Evolutionary conservation across 106 monocot genomes (phyloP).

Genomic region (Vanilla planifolia): DNA sequence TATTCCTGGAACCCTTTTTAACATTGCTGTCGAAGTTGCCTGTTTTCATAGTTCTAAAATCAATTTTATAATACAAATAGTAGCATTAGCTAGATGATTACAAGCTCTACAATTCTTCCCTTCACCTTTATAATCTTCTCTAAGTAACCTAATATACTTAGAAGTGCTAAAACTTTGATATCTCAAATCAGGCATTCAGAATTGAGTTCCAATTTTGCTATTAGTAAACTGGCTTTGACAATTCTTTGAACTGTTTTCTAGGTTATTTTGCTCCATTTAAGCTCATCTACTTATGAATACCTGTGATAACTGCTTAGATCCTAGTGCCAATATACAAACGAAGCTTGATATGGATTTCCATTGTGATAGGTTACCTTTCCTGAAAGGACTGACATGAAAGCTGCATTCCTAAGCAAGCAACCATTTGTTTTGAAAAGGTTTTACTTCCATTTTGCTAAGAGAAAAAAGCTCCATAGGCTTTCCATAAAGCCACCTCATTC

Average conservation of each 20-base stretch:
- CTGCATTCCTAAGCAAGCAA: slow-evolving; percentile 54
- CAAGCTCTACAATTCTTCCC: too few relatives aligned
- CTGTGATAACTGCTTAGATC: too few relatives aligned
- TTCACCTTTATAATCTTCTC: too few relatives aligned
- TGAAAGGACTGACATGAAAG: slow-evolving; percentile 68
- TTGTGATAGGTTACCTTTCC: slow-evolving; percentile 69
- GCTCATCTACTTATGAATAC: not conserved
- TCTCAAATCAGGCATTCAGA: not conserved
- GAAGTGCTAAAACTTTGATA: not conserved
- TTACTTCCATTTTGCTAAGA: not conserved
- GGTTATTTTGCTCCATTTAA: not conserved
- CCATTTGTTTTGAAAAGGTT: slow-evolving; percentile 87
- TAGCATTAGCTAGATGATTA: too few relatives aligned
- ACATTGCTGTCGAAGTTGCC: too few relatives aligned
- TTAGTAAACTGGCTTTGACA: not conserved
- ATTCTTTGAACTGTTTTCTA: not conserved
- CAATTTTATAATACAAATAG: too few relatives aligned
- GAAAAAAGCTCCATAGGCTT: not conserved
- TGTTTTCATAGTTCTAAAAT: too few relatives aligned
- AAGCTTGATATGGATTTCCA: not conserved
- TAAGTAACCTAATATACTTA: not conserved
- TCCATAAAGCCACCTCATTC: slow-evolving; percentile 1
- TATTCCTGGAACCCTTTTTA: too few relatives aligned
- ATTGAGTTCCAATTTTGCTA: not conserved
- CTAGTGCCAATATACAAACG: too few relatives aligned